Evolutionary conservation across 208 protist species (phyloP).

Genomic region (Strigomonas culicis): DNA sequence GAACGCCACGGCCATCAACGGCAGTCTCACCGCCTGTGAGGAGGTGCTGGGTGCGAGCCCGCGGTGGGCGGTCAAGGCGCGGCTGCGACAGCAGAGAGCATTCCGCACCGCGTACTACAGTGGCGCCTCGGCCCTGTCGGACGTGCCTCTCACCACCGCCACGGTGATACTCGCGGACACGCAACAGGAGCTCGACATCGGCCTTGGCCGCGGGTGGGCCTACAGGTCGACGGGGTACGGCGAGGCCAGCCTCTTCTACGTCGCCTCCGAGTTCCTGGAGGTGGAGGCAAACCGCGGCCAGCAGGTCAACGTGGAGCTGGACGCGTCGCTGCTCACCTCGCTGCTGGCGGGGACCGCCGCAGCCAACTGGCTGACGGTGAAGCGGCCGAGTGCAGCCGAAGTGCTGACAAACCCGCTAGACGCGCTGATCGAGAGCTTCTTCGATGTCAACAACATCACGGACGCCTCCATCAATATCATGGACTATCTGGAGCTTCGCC

Average conservation of each 20-base stretch:
- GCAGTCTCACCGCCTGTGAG: neutral
- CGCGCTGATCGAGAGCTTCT: conserved; percentile 29
- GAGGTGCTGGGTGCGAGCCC: conserved; percentile 43
- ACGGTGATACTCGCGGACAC: conserved; percentile 80
- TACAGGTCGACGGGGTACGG: conserved; percentile 71
- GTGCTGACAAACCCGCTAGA: conserved; percentile 11
- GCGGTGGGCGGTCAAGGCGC: conserved; percentile 55
- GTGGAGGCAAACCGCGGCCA: conserved; percentile 54
- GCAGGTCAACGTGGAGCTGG: conserved; percentile 45
- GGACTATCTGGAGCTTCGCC: conserved; percentile 13
- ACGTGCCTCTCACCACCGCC: neutral
- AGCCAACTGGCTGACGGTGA: conserved; percentile 17
- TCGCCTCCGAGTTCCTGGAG: conserved; percentile 60
- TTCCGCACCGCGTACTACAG: neutral
- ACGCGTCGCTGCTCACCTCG: conserved; percentile 9
- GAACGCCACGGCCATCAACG: conserved; percentile 53
- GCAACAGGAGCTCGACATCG: conserved; percentile 45
- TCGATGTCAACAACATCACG: conserved; percentile 44
- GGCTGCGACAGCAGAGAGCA: conserved; percentile 12
- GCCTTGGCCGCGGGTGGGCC: conserved; percentile 84
- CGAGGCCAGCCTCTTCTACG: conserved; percentile 76
- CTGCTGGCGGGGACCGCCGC: neutral
- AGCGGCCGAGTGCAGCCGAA: conserved; percentile 17
- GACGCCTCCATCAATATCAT: conserved; percentile 30
- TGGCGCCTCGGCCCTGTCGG: neutral